phyloP scores from a whole-genome alignment of 1,284 basidiomycete species.

The Cutaneotrichosporon sp. region DNA sequence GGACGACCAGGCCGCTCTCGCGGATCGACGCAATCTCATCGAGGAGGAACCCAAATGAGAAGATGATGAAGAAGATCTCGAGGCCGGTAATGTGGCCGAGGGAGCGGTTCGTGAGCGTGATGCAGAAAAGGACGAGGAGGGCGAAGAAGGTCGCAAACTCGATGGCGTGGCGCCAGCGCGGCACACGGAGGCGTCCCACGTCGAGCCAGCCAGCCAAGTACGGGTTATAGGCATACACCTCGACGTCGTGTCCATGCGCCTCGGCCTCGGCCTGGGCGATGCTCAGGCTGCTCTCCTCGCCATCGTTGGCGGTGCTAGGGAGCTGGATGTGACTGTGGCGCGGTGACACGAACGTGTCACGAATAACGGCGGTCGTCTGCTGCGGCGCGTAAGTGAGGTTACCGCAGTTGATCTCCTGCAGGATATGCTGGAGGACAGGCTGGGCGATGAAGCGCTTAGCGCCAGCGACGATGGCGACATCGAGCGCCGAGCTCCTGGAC shows the following conservation, averaged over 20 bases:
- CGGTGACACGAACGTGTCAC: slow-evolving; percentile 71
- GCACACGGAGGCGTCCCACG: slow-evolving; percentile 73
- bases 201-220: slow-evolving; percentile 73
- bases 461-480: slow-evolving; percentile 81
- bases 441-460: slow-evolving; percentile 76
- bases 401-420: slow-evolving; percentile 77
- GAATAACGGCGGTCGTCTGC: slow-evolving; percentile 69
- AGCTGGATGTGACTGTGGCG: slow-evolving; percentile 22
- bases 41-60: slow-evolving; percentile 71
- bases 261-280: slow-evolving; percentile 11
- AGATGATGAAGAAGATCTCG: slow-evolving; percentile 71
- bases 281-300: slow-evolving; percentile 1
- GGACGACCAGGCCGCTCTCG: slow-evolving; percentile 83
- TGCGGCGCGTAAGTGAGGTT: slow-evolving; percentile 55
- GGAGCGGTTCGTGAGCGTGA: slow-evolving; percentile 57
- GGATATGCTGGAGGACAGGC: slow-evolving; percentile 74
- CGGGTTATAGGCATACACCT: slow-evolving; percentile 66
- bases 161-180: slow-evolving; percentile 72
- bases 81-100: slow-evolving; percentile 57
- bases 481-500: slow-evolving; percentile 66
- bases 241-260: slow-evolving; percentile 26
- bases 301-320: background rate
- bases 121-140: slow-evolving; percentile 67
- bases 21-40: slow-evolving; percentile 57
- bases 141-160: slow-evolving; percentile 71